Percentiles rank a stretch among this genome's conserved stretches.
These are phyloP conservation scores for Pachysandra terminalis DNA, from an alignment of 164 flowering plant genomes.

Conservation along the genomic window DNA sequence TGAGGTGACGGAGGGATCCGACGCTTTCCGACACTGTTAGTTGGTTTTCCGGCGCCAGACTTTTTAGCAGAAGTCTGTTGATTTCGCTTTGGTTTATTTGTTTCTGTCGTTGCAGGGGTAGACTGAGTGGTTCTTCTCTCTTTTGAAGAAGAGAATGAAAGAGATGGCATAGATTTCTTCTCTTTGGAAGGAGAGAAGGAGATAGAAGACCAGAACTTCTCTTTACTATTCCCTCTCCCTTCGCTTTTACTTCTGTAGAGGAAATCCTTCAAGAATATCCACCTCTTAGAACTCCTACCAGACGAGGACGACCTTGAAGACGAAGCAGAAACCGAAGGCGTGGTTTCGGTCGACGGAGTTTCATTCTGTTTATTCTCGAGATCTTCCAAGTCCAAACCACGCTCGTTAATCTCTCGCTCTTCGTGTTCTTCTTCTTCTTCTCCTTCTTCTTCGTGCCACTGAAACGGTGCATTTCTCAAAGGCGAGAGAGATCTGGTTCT, in stretches of 20 bases:
- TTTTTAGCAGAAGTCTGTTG: slow-evolving; percentile 7
- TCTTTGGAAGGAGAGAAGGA: slow-evolving; percentile 25
- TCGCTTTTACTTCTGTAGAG: slow-evolving; percentile 51
- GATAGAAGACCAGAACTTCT: slow-evolving; percentile 32
- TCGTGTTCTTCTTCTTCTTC: slow-evolving; percentile 1
- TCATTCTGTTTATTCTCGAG: slow-evolving; percentile 15
- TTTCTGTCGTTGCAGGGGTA: neutral
- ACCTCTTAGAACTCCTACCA: slow-evolving; percentile 37
- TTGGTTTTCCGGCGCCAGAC: slow-evolving; percentile 11
- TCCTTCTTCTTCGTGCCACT: slow-evolving; percentile 38
- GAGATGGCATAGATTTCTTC: slow-evolving; percentile 8
- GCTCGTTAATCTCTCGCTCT: slow-evolving; percentile 9
- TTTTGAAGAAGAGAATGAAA: neutral
- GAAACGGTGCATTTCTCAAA: slow-evolving; percentile 22
- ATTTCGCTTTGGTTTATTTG: slow-evolving; percentile 13
- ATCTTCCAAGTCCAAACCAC: slow-evolving; percentile 8
- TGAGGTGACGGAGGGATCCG: slow-evolving; percentile 42
- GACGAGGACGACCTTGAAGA: slow-evolving; percentile 40
- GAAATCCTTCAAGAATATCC: slow-evolving; percentile 39
- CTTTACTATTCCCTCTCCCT: slow-evolving; percentile 39
- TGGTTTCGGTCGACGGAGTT: slow-evolving; percentile 17
- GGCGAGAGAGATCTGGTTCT: slow-evolving; percentile 67
- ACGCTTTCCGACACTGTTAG: slow-evolving; percentile 33
- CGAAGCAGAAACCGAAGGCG: slow-evolving; percentile 39
- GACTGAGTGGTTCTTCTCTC: neutral